Evolutionary conservation across 2,329 filamentous ascomycete species (phyloP).

Genomic region (Xylariaceae sp.): DNA sequence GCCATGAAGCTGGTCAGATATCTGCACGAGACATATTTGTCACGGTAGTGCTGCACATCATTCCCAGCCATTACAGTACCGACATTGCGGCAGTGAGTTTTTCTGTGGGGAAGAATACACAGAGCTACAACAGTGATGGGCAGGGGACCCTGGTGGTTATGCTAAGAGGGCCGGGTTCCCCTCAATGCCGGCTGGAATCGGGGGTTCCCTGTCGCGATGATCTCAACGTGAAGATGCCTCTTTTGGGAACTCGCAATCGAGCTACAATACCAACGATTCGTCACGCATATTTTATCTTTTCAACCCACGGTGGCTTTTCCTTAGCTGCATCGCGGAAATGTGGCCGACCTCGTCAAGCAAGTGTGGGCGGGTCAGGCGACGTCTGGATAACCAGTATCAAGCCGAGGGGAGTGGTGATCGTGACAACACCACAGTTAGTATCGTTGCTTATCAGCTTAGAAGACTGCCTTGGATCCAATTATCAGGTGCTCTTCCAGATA

Average conservation of each 20-base stretch:
- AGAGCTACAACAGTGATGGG: neutral
- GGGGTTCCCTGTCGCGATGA: slow-evolving; percentile 8
- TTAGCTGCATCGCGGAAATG: neutral
- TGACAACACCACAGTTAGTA: slow-evolving; percentile 1
- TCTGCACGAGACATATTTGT: slow-evolving; percentile 14
- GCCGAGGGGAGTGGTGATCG: slow-evolving; percentile 17
- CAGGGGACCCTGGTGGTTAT: slow-evolving; percentile 11
- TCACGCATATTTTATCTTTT: slow-evolving; percentile 2
- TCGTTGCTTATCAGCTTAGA: neutral
- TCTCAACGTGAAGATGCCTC: slow-evolving; percentile 7
- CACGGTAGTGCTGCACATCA: slow-evolving; percentile 10
- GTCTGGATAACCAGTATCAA: slow-evolving; percentile 10
- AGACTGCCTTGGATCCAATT: no score
- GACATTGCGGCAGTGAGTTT: slow-evolving; percentile 8
- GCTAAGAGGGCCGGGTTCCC: slow-evolving; percentile 26
- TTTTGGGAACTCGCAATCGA: slow-evolving; percentile 6
- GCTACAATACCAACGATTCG: slow-evolving; percentile 5
- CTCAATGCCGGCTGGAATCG: slow-evolving; percentile 14
- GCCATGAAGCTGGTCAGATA: neutral
- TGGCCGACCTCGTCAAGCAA: slow-evolving; percentile 15
- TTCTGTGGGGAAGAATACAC: slow-evolving; percentile 11
- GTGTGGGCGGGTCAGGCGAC: slow-evolving; percentile 11
- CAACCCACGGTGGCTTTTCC: neutral
- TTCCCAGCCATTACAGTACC: slow-evolving; percentile 17
- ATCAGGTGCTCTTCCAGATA: neutral